Percentiles rank a stretch among this genome's conserved stretches.
Evolutionary conservation across 306 rosid genomes (phyloP).

Genomic region (Prunus kanzakura): DNA sequence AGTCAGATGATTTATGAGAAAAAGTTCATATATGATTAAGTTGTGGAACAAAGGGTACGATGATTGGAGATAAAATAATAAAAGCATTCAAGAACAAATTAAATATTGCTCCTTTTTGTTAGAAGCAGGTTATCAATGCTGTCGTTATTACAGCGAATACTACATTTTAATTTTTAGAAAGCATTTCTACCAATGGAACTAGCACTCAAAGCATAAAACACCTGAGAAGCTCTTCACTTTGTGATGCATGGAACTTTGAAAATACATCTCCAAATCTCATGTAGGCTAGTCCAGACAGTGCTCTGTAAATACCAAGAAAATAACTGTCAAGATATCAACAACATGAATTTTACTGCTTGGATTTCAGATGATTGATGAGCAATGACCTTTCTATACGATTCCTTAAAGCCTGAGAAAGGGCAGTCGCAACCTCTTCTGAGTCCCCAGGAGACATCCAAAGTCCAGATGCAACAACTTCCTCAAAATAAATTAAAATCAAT

Average conservation of each 20-base stretch:
- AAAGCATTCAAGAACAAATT: neutral
- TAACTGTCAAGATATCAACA: conserved; percentile 30
- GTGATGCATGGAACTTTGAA: conserved; percentile 66
- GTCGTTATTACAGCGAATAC: neutral
- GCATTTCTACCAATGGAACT: neutral
- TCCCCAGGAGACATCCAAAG: conserved; percentile 96
- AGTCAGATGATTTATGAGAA: neutral
- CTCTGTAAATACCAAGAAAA: conserved; percentile 49
- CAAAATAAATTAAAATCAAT: conserved; percentile 20
- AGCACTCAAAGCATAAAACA: conserved; percentile 29
- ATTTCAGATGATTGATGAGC: conserved; percentile 17
- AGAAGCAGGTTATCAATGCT: neutral
- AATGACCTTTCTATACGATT: conserved; percentile 77
- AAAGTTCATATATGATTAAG: neutral
- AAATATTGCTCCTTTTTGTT: neutral
- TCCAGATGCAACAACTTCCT: conserved; percentile 85
- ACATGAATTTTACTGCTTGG: conserved; percentile 22
- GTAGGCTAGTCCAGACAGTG: conserved; percentile 68
- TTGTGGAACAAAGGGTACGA: neutral
- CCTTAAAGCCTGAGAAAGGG: conserved; percentile 93
- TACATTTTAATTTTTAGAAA: neutral
- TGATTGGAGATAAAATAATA: neutral
- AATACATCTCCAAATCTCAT: conserved; percentile 96
- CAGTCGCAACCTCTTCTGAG: conserved; percentile 92
- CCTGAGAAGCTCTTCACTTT: conserved; percentile 82